A percentile compares a stretch with the other conserved stretches of the same genome.
These are phyloP conservation scores for Coemansia sp. DNA, from an alignment of 192 early-diverging fungal species.

Conservation along the genomic window DNA sequence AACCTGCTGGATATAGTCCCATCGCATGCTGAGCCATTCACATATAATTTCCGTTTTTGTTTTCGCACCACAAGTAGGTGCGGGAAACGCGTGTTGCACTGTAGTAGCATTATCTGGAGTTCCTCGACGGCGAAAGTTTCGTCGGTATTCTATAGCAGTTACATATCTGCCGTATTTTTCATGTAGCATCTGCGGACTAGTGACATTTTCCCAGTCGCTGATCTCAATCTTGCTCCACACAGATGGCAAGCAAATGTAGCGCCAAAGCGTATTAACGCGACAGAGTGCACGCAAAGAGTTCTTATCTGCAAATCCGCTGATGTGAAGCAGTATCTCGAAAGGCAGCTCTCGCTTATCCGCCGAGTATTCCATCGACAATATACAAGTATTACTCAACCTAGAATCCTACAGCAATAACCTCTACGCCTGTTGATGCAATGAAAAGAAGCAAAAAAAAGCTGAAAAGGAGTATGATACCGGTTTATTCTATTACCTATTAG, in stretches of 20 bases:
- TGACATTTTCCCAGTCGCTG: slow-evolving; percentile 37
- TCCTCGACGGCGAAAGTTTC: slow-evolving; percentile 30
- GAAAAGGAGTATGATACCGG: no score
- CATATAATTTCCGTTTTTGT: slow-evolving; percentile 39
- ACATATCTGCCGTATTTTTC: slow-evolving; percentile 23
- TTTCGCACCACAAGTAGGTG: slow-evolving; percentile 10
- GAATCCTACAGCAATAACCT: no score
- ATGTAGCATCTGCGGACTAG: slow-evolving; percentile 18
- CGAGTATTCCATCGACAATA: neutral
- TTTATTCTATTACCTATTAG: no score
- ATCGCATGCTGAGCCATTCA: slow-evolving; percentile 40
- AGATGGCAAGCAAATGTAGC: slow-evolving; percentile 29
- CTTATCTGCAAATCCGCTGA: slow-evolving; percentile 28
- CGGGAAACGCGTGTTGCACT: neutral
- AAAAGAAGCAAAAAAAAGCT: no score
- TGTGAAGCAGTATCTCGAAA: slow-evolving; percentile 19
- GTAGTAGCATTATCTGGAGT: slow-evolving; percentile 12
- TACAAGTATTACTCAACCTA: neutral
- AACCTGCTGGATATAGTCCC: slow-evolving; percentile 24
- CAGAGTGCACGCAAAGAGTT: slow-evolving; percentile 18
- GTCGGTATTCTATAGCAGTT: slow-evolving; percentile 29
- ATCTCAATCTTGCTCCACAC: slow-evolving; percentile 44
- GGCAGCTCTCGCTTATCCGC: slow-evolving; percentile 12
- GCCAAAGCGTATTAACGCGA: slow-evolving; percentile 35
- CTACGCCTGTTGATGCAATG: no score